Percentiles rank a stretch among this genome's conserved stretches.
These are phyloP conservation scores for Ganoderma lucidum DNA, from an alignment of 1,284 basidiomycete species.

Conservation along the genomic window DNA sequence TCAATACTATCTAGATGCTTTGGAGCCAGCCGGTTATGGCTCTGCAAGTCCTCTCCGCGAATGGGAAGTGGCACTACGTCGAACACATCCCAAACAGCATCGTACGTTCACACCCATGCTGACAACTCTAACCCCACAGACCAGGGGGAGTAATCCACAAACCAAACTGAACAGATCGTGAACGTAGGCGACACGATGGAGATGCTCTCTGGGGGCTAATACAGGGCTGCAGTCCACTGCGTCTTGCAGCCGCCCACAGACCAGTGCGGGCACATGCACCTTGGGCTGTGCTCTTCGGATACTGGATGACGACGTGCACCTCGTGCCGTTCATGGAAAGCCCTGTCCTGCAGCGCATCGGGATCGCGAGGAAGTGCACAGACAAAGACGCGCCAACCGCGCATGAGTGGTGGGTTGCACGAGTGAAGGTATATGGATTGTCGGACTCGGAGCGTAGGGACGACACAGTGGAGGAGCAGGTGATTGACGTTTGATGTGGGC, in stretches of 20 bases:
- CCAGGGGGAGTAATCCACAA: no score
- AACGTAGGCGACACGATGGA: constrained; percentile 53
- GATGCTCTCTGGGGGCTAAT: constrained; percentile 54
- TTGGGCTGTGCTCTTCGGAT: constrained; percentile 52
- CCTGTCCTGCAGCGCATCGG: constrained; percentile 44
- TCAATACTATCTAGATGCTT: constrained; percentile 60
- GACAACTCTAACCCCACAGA: no score
- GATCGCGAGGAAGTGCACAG: constrained; percentile 42
- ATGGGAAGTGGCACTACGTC: constrained; percentile 66
- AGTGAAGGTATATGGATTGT: constrained; percentile 45
- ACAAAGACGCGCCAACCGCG: constrained; percentile 47
- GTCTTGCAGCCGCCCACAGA: constrained; percentile 58
- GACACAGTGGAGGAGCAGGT: constrained; percentile 43
- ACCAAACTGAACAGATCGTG: no score
- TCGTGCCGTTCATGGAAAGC: constrained; percentile 41
- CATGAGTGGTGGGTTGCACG: constrained; percentile 50
- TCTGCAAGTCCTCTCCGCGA: constrained; percentile 59
- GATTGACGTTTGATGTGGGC: constrained; percentile 83
- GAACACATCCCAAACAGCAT: constrained; percentile 66
- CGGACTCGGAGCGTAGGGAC: constrained; percentile 37
- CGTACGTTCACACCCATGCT: constrained; percentile 42
- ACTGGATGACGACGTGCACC: constrained; percentile 40
- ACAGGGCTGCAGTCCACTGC: constrained; percentile 51
- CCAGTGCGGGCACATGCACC: constrained; percentile 50
- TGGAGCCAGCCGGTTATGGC: constrained; percentile 67